Percentiles rank a stretch among this genome's conserved stretches.
These are phyloP conservation scores for Erigeron philadelphicus DNA, from an alignment of 140 eudicot species.

Conservation along the genomic window DNA sequence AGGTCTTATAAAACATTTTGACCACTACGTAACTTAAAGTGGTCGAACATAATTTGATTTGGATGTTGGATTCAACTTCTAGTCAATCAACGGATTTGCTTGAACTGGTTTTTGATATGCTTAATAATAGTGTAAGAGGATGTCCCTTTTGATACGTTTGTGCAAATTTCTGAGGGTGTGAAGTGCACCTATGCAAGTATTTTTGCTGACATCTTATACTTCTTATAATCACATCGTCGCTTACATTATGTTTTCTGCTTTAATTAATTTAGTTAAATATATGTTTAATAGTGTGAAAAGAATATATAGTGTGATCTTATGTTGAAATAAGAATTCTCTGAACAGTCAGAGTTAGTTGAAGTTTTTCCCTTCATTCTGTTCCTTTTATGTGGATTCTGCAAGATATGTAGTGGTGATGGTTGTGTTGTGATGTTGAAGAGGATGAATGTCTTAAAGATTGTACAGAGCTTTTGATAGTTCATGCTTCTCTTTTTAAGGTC, in stretches of 20 bases:
- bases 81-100: conserved; percentile 7
- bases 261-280: not conserved
- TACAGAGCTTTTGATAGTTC: no score
- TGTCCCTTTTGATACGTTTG: conserved; percentile 19
- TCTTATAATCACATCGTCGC: not conserved
- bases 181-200: not conserved
- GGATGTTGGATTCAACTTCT: conserved; percentile 6
- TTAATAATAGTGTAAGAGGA: conserved; percentile 26
- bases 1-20: not conserved
- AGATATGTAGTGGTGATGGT: no score
- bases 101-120: conserved; percentile 29
- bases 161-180: not conserved
- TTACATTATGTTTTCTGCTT: not conserved
- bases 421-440: no score
- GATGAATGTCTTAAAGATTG: no score
- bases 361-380: no score
- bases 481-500: no score
- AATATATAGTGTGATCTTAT: no score
- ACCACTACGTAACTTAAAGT: not conserved
- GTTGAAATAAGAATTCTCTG: no score
- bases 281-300: not conserved
- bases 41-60: conserved; percentile 3
- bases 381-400: no score
- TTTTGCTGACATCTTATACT: not conserved
- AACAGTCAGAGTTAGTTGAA: no score